Conservation (phyloP, 805 yeast genomes). For the Candida sonorensis region DNA sequence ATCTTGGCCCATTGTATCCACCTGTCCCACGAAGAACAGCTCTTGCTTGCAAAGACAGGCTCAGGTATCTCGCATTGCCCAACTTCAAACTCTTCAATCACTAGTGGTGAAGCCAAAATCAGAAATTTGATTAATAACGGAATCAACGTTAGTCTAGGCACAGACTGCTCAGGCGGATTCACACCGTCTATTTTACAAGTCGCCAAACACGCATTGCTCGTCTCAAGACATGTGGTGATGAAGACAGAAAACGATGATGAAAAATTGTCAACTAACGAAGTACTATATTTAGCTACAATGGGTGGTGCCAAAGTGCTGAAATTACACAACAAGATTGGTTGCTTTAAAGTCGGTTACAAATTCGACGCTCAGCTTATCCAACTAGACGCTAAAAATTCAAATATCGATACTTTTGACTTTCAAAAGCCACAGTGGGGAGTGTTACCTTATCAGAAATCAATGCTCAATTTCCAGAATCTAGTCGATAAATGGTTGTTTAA, state of each 20-base stretch:
- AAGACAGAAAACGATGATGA: constrained; percentile 35
- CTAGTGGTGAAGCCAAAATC: constrained; percentile 87
- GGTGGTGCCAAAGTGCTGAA: constrained; percentile 84
- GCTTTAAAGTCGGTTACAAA: constrained; percentile 67
- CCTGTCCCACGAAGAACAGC: constrained; percentile 56
- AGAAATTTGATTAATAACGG: constrained; percentile 57
- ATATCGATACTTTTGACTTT: constrained; percentile 72
- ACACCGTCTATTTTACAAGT: constrained; percentile 56
- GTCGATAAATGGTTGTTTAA: constrained; percentile 86
- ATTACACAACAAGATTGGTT: constrained; percentile 52
- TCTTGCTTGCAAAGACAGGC: constrained; percentile 43
- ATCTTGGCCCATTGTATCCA: constrained; percentile 89
- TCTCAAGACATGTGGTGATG: constrained; percentile 67
- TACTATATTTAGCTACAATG: constrained; percentile 70
- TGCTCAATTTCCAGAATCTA: constrained; percentile 42
- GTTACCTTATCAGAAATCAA: constrained; percentile 7
- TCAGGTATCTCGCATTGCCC: constrained; percentile 93
- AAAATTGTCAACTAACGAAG: constrained; percentile 62
- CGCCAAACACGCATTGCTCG: constrained; percentile 65
- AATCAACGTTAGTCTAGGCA: constrained; percentile 75
- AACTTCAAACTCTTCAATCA: constrained; percentile 76
- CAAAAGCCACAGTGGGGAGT: constrained; percentile 40
- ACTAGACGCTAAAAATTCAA: constrained; percentile 44
- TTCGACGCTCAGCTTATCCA: constrained; percentile 83
- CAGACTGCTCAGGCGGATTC: constrained; percentile 76